Base-by-base conservation (phyloP, 2,329 filamentous ascomycete species). In the Alternaria alternata region DNA sequence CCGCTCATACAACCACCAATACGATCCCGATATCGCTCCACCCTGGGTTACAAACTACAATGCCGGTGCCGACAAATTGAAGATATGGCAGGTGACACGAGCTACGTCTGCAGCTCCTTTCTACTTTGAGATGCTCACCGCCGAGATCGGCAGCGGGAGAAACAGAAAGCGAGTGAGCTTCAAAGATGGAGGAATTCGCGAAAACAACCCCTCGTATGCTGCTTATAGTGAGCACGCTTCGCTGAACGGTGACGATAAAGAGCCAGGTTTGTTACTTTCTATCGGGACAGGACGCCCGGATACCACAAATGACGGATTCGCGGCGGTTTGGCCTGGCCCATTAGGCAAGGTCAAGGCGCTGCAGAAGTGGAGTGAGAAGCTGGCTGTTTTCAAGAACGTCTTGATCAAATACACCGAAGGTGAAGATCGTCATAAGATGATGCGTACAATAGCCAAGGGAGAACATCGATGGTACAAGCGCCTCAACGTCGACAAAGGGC, bases 51-150 rank as follows among this genome's bases (percentile, higher is more conserved):
- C 79, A 3, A 73, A 75, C 2, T 84, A 84, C 74, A 84, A 84
- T 63, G 78, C 81, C 68, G 81, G 80, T 8, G 78, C 79, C 6
- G 81, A 83, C 57, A 72, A 74, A 42, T 71, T 84, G 16, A 77
- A 79, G 2, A 84, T 86, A 41, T 86, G 83, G 79, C 73, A 85
- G 68, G 84, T 84, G 1, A 84, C 82, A 0, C 72, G 83, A 7
- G 84, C 84, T 2, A 86, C 84, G 0, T 83, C 81, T 1, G 84
- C 84, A 3, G 84, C 84, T 0, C 83, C 84, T 0, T 84, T 84
- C 67, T 84, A 82, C 69, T 84, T 84, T 71, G 79, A 83, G 46
- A 81, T 82, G 75, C 75, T 84, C 9, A 76, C 80, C 55, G 80
- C 81, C 6, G 78, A 82, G 30, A 69, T 83, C 34, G 69, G 63